These are phyloP conservation scores for Aureoboletus auriporus DNA, from an alignment of 768 basidiomycete species.

Conservation along the genomic window DNA sequence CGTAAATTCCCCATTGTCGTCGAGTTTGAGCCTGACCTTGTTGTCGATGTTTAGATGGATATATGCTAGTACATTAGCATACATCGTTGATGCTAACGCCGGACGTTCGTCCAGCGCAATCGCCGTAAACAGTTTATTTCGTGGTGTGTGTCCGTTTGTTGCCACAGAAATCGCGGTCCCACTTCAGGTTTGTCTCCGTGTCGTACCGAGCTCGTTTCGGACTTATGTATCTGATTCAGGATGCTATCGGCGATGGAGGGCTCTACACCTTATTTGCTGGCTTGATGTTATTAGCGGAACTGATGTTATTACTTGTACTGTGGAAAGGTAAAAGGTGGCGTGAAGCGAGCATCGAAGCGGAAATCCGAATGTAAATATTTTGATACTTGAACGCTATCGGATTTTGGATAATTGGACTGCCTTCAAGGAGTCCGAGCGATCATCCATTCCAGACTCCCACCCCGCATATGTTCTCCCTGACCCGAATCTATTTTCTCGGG, in stretches of 20 bases:
- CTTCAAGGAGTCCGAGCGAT: too few relatives aligned
- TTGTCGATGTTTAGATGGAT: slow-evolving; percentile 40
- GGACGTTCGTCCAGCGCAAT: slow-evolving; percentile 77
- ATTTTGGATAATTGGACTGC: too few relatives aligned
- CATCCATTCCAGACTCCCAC: too few relatives aligned
- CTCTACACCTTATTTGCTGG: slow-evolving; percentile 69
- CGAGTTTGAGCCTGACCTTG: not conserved
- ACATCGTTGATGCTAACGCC: slow-evolving; percentile 83
- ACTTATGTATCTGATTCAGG: slow-evolving; percentile 32
- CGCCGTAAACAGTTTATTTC: slow-evolving; percentile 72
- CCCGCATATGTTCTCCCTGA: too few relatives aligned
- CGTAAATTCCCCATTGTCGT: not conserved
- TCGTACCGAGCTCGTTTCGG: not conserved
- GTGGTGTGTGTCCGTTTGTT: slow-evolving; percentile 65
- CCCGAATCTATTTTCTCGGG: too few relatives aligned
- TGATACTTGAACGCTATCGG: too few relatives aligned
- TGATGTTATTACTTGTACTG: slow-evolving; percentile 56
- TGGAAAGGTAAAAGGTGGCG: slow-evolving; percentile 64
- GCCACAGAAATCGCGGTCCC: slow-evolving; percentile 75
- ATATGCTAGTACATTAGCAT: slow-evolving; percentile 73
- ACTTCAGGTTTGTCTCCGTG: slow-evolving; percentile 40
- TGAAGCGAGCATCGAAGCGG: slow-evolving; percentile 42
- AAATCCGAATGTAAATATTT: slow-evolving; percentile 13
- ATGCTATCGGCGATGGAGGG: slow-evolving; percentile 76
- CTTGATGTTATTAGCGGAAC: slow-evolving; percentile 49